Base-by-base conservation (phyloP, 176 grass and related monocot species). In the Zoysia pacifica region DNA sequence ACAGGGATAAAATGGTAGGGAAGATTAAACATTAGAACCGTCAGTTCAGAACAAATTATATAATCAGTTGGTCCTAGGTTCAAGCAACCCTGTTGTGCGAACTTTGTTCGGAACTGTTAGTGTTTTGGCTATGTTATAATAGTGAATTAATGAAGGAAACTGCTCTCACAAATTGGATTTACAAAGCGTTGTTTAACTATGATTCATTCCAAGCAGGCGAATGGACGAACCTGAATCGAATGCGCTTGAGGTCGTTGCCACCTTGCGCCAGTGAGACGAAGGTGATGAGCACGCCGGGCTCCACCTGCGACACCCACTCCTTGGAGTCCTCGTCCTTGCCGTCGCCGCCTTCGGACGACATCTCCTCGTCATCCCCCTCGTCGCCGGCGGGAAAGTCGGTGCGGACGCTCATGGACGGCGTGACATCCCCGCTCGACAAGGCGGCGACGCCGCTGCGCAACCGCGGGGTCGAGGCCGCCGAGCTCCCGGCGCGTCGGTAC, bases 271-370 rank as follows among this genome's bases (percentile, higher is more conserved):
- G 80, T 0, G 93, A 87, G 47, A 95, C 79, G 78, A 99, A 99
- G 11, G 97, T 99, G 70, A 99, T 99, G 41, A 99, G 90, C 69
- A 99, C 91, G 19, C 97, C 97, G 28, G 97, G 90, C 76, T 99
- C 97, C 12, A 99, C 97, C 81, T 99, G 97, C 40, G 97, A 90
- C 76, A 99, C 89, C 97, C 97, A 96, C 73, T 99, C 97, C 86
- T 90, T 99, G n/a, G 82, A 86, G 53, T 93, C 89, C 0, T 85
- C 88, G 46, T 86, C 93, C 75, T 91, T 93, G 51, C 87, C 65
- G 44, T 61, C 75, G 0, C 37, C 42, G 39, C 59, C 46, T 65
- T 85, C 44, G 6, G 72, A 85, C 14, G 73, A 20, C 82, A 85
- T 85, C 49, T 71, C 87, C 6, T 84, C 88, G 65, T 87, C 91